phyloP scores from a whole-genome alignment of 2,329 filamentous ascomycete species.

The Macrophomina pseudophaseolina region DNA sequence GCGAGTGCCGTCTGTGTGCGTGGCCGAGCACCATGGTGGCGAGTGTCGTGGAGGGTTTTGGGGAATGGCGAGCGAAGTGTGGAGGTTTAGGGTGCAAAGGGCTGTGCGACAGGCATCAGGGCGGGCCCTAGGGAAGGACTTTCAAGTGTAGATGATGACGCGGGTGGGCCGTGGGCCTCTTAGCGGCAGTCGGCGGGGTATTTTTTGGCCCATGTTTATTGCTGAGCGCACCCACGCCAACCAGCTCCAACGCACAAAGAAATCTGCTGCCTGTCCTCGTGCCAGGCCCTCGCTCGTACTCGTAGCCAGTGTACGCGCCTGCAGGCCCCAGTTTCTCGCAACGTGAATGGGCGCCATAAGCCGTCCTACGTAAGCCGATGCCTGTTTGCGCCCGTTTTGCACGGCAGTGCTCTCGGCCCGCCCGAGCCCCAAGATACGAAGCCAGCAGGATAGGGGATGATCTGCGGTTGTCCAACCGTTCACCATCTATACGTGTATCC shows the following conservation, averaged over 20 bases:
- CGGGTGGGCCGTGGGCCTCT: conserved; percentile 19
- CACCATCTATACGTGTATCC: neutral
- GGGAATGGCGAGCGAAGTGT: conserved; percentile 2
- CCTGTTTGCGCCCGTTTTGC: neutral
- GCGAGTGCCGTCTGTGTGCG: conserved; percentile 54
- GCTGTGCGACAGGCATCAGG: conserved; percentile 26
- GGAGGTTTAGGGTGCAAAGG: conserved; percentile 18
- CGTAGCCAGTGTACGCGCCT: neutral
- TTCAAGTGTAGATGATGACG: conserved; percentile 25
- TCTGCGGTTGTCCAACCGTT: neutral
- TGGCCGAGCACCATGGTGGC: conserved; percentile 55
- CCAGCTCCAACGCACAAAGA: conserved; percentile 20
- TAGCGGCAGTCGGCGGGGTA: conserved; percentile 24
- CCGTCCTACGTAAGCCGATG: conserved; percentile 18
- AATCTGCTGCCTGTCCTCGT: conserved; percentile 6
- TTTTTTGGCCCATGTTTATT: conserved; percentile 22
- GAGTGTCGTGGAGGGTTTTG: neutral
- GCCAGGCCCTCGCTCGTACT: neutral
- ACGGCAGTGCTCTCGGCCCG: conserved; percentile 15
- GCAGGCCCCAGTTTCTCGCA: neutral
- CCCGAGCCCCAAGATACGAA: conserved; percentile 20
- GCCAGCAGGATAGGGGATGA: conserved; percentile 21
- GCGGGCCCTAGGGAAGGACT: conserved; percentile 23
- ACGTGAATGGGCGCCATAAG: neutral
- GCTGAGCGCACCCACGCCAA: conserved; percentile 7